A percentile compares a stretch with the other conserved stretches of the same genome.
Conservation (phyloP, 2,329 filamentous ascomycete species). For the Calonectria pseudoreteaudii region DNA sequence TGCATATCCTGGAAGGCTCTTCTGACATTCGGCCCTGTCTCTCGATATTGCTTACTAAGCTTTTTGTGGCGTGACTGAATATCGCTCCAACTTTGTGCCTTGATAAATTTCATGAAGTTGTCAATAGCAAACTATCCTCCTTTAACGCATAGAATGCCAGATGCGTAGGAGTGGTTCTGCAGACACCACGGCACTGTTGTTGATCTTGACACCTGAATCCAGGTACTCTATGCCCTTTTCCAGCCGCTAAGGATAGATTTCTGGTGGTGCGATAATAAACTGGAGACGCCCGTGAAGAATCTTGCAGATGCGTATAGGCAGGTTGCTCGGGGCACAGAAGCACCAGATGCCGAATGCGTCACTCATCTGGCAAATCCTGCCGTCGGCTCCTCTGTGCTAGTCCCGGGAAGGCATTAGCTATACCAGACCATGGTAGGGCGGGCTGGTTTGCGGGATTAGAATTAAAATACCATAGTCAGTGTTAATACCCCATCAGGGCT, state of each 20-base stretch:
- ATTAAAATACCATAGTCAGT: constrained; percentile 33
- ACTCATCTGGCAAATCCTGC: too few species aligned
- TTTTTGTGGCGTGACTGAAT: constrained; percentile 73
- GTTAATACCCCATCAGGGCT: constrained; percentile 2
- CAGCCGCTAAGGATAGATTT: too few species aligned
- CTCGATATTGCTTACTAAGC: constrained; percentile 66
- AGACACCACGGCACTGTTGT: too few species aligned
- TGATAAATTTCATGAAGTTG: constrained; percentile 72
- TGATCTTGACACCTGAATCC: too few species aligned
- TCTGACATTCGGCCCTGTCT: constrained; percentile 45
- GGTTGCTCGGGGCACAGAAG: too few species aligned
- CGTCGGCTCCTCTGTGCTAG: too few species aligned
- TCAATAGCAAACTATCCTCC: constrained; percentile 61
- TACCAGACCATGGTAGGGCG: constrained; percentile 20
- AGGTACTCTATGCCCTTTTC: too few species aligned
- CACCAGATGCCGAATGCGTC: too few species aligned
- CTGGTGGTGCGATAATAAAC: too few species aligned
- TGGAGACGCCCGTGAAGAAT: too few species aligned
- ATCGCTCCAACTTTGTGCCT: constrained; percentile 72
- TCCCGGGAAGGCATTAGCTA: constrained; percentile 26
- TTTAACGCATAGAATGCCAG: constrained; percentile 65
- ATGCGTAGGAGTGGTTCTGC: too few species aligned
- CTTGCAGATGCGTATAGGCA: too few species aligned
- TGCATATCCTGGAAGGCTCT: constrained; percentile 66
- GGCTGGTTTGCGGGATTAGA: constrained; percentile 27